Evolutionary conservation across 1,284 basidiomycete species (phyloP).

Genomic region (Puccinia triticina): DNA sequence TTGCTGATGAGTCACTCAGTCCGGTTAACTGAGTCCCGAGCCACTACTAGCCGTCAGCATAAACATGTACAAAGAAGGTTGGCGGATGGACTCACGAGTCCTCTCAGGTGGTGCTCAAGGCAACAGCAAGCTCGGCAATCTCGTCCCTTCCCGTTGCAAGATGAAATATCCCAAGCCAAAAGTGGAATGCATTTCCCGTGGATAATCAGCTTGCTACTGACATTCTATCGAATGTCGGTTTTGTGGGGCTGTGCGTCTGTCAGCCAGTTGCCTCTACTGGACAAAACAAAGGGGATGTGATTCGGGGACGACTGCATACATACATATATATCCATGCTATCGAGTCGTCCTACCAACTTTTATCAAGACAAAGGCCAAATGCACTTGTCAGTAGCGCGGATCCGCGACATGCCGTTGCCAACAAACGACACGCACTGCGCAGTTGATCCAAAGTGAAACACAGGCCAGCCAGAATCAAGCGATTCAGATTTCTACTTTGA

Average conservation of each 20-base stretch:
- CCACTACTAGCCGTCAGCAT: not conserved
- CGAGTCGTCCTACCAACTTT: not conserved
- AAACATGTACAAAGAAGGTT: not conserved
- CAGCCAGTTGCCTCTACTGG: not conserved
- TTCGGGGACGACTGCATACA: not conserved
- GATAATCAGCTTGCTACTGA: not conserved
- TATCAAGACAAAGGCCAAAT: conserved; percentile 10
- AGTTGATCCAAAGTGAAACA: not conserved
- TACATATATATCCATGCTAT: not conserved
- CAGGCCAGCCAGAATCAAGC: too few relatives aligned
- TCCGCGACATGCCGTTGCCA: not conserved
- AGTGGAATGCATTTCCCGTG: not conserved
- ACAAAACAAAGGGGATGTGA: not conserved
- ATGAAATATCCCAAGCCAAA: not conserved
- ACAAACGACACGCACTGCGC: not conserved
- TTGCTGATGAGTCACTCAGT: conserved; percentile 21
- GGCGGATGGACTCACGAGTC: not conserved
- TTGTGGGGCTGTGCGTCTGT: not conserved
- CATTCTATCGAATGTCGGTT: not conserved
- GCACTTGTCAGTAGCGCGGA: not conserved
- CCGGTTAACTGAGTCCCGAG: not conserved
- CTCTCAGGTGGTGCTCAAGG: not conserved
- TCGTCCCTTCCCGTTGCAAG: not conserved
- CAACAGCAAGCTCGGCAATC: not conserved
- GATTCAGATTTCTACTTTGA: too few relatives aligned